Conservation (phyloP, 163 green algal species). For the Trebouxia gelatinosa region DNA sequence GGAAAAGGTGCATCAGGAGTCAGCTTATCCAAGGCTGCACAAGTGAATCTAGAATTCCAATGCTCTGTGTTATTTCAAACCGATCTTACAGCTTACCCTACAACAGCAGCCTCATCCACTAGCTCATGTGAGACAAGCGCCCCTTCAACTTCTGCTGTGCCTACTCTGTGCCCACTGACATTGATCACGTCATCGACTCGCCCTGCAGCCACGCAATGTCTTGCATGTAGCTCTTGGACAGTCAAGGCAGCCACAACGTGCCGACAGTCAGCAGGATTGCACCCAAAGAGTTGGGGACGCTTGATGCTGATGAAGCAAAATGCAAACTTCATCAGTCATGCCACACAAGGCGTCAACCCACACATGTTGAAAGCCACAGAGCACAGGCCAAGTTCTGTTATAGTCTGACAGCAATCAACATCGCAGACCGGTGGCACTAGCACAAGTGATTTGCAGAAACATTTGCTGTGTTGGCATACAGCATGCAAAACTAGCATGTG, state of each 20-base stretch:
- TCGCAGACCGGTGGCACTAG: neutral
- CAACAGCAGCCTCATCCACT: constrained; percentile 79
- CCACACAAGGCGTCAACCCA: too few species aligned
- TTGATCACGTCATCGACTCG: constrained; percentile 66
- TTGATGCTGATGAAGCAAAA: neutral
- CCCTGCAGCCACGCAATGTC: constrained; percentile 2
- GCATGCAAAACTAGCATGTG: neutral
- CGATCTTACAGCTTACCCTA: constrained; percentile 60
- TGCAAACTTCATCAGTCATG: too few species aligned
- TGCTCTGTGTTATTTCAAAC: too few species aligned
- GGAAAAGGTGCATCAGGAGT: too few species aligned
- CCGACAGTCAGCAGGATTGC: neutral
- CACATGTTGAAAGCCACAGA: neutral
- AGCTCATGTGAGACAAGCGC: constrained; percentile 80
- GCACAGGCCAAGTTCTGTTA: neutral
- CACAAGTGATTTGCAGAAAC: neutral
- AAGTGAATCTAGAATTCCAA: too few species aligned
- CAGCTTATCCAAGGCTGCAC: too few species aligned
- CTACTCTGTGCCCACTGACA: constrained; percentile 81
- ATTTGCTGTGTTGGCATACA: neutral
- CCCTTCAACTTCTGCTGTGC: constrained; percentile 83
- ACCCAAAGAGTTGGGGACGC: neutral
- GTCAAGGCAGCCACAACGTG: neutral
- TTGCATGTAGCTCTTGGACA: too few species aligned
- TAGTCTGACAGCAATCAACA: neutral